phyloP scores from a whole-genome alignment of 202 grass and related monocot genomes.

The Digitaria exilis region DNA sequence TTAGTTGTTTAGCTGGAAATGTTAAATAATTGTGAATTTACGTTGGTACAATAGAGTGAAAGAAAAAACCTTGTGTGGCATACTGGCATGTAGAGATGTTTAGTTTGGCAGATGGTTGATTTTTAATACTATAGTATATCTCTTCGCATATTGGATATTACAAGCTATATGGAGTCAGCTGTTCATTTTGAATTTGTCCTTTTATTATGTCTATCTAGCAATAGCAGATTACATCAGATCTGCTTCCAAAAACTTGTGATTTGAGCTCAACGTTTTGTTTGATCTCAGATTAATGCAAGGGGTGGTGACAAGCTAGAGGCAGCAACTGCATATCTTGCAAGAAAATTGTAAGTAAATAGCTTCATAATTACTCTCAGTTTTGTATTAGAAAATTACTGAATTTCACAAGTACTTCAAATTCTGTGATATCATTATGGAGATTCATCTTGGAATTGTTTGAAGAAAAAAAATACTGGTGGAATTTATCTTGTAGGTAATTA shows the following conservation, averaged over 20 bases:
- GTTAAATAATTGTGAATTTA: not conserved
- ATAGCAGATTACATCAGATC: not conserved
- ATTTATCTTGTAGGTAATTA: not conserved
- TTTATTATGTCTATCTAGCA: slow-evolving; percentile 23
- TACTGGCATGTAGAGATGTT: not conserved
- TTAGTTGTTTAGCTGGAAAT: not conserved
- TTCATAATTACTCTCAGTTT: not conserved
- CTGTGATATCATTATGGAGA: not conserved
- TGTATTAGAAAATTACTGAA: not conserved
- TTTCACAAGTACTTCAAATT: not conserved
- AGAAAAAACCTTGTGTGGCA: not conserved
- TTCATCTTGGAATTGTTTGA: not conserved
- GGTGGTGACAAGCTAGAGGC: slow-evolving; percentile 53
- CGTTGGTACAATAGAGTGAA: not conserved
- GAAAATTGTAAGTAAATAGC: slow-evolving; percentile 37
- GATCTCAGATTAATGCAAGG: slow-evolving; percentile 45
- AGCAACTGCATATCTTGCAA: slow-evolving; percentile 62
- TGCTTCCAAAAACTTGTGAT: slow-evolving; percentile 7
- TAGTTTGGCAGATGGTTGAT: not conserved
- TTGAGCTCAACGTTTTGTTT: slow-evolving; percentile 22
- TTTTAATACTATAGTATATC: not conserved
- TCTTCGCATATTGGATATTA: not conserved
- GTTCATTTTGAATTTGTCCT: not conserved
- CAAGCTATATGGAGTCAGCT: not conserved
- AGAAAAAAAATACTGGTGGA: not conserved